Conservation (phyloP, 2,329 filamentous ascomycete genomes). For the Paraphaeosphaeria minitans region DNA sequence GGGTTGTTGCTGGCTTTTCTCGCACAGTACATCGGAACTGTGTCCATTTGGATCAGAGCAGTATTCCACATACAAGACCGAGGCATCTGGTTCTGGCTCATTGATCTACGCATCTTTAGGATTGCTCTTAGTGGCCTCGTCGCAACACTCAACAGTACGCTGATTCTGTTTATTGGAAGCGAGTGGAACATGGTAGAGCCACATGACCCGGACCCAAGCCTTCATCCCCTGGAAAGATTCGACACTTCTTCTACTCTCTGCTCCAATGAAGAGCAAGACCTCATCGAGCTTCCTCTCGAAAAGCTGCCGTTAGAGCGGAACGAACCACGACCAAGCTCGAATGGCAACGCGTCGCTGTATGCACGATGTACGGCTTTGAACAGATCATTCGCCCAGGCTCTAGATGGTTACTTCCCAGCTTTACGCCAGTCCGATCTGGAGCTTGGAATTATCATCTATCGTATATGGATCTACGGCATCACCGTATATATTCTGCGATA, state of each 20-base stretch:
- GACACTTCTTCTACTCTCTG: background rate
- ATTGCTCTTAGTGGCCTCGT: background rate
- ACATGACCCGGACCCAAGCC: background rate
- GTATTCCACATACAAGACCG: constrained; percentile 2
- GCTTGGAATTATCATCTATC: background rate
- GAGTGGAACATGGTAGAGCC: background rate
- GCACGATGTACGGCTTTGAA: background rate
- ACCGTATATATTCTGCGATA: background rate
- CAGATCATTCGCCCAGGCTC: background rate
- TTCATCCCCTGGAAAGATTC: background rate
- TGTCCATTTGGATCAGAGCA: background rate
- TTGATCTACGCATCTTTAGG: background rate
- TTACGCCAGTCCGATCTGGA: background rate
- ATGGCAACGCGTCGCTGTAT: background rate
- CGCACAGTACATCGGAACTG: background rate
- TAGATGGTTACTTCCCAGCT: background rate
- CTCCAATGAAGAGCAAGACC: background rate
- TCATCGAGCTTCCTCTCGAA: background rate
- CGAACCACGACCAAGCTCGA: background rate
- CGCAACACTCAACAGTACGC: constrained; percentile 1
- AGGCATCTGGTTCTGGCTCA: background rate
- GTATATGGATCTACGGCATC: background rate
- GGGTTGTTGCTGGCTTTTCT: background rate
- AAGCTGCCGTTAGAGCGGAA: background rate
- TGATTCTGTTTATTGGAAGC: background rate